phyloP scores from a whole-genome alignment of 495 filamentous ascomycete genomes.

The Aspergillus incahuasiensis region DNA sequence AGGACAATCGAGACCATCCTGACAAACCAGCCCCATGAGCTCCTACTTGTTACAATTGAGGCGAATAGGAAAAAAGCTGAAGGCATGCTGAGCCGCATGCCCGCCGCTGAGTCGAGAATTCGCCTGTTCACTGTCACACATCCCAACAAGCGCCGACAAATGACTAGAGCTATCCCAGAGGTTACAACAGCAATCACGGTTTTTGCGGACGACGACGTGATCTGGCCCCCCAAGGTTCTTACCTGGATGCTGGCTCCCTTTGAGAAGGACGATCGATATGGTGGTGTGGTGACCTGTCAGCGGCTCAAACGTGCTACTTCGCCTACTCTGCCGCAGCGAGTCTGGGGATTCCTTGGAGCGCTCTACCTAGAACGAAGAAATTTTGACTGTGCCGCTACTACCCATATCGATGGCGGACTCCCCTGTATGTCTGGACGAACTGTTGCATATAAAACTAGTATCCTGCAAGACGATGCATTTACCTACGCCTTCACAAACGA shows the following conservation, averaged over 20 bases:
- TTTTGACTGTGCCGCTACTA: constrained; percentile 85
- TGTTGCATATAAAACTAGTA: constrained; percentile 74
- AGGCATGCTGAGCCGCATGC: constrained; percentile 49
- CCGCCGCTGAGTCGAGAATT: constrained; percentile 46
- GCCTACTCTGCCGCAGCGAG: constrained; percentile 50
- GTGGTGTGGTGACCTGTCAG: constrained; percentile 81
- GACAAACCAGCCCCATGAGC: constrained; percentile 49
- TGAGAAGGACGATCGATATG: constrained; percentile 64
- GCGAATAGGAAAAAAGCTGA: constrained; percentile 53
- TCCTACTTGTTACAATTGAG: constrained; percentile 62
- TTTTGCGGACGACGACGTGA: constrained; percentile 85
- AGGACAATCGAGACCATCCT: constrained; percentile 59
- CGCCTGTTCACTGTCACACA: constrained; percentile 50
- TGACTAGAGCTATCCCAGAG: constrained; percentile 73
- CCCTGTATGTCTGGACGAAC: constrained; percentile 86
- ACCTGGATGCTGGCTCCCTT: constrained; percentile 84
- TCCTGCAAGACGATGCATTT: constrained; percentile 73
- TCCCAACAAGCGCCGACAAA: constrained; percentile 81
- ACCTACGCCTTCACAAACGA: constrained; percentile 68
- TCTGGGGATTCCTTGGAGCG: constrained; percentile 76
- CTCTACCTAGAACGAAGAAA: constrained; percentile 80
- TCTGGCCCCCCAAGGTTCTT: constrained; percentile 70
- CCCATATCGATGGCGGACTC: constrained; percentile 78
- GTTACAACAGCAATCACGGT: constrained; percentile 70
- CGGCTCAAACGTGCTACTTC: constrained; percentile 60